Evolutionary conservation across 768 basidiomycete genomes (phyloP).

Genomic region (Pulveroboletus frians): DNA sequence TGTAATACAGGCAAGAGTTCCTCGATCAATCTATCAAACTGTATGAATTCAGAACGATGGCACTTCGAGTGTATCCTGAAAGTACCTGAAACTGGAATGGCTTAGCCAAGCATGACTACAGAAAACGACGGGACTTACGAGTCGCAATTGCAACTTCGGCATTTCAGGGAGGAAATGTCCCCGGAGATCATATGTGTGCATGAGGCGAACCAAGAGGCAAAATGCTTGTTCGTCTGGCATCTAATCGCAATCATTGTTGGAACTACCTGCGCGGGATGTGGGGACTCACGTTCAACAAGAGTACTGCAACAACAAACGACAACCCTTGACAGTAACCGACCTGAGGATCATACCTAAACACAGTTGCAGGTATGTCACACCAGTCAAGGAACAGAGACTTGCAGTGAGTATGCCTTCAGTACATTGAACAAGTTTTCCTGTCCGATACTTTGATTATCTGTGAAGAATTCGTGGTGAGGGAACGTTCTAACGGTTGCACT

Average conservation of each 20-base stretch:
- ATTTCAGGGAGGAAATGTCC: slow-evolving; percentile 99
- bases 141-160: slow-evolving; percentile 91
- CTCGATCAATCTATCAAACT: slow-evolving; percentile 94
- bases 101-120: background rate
- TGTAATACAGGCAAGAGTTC: slow-evolving; percentile 90
- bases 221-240: slow-evolving; percentile 99
- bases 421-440: slow-evolving; percentile 98
- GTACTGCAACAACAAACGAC: slow-evolving; percentile 91
- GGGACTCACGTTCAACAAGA: slow-evolving; percentile 76
- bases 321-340: slow-evolving; percentile 98
- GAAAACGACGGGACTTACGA: slow-evolving; percentile 45
- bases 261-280: background rate
- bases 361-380: slow-evolving; percentile 2
- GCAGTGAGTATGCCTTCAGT: slow-evolving; percentile 94
- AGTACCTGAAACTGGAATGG: slow-evolving; percentile 54
- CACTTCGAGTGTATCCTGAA: slow-evolving; percentile 3
- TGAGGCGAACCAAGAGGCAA: slow-evolving; percentile 87
- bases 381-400: slow-evolving; percentile 27
- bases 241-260: slow-evolving; percentile 36
- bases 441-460: slow-evolving; percentile 88
- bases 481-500: slow-evolving; percentile 61
- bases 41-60: slow-evolving; percentile 15
- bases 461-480: slow-evolving; percentile 95
- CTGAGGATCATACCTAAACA: slow-evolving; percentile 72
- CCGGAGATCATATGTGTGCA: slow-evolving; percentile 94